phyloP scores from a whole-genome alignment of 345 rosid genomes.

The Melaleuca alternifolia region DNA sequence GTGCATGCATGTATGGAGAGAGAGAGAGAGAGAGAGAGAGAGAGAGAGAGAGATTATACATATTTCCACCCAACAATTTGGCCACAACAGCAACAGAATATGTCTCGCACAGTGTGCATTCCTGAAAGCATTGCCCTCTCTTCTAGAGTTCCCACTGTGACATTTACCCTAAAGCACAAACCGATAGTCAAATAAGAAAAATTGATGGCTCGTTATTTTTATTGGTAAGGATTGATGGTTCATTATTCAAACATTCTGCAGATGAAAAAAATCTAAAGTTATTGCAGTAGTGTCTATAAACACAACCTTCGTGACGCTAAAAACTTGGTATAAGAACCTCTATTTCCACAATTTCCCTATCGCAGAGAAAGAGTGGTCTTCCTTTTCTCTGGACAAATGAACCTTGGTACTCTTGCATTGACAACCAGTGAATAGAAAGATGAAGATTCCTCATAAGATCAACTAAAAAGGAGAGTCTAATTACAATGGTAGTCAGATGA shows the following conservation, averaged over 20 bases:
- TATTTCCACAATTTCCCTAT: background rate
- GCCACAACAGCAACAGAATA: slow-evolving; percentile 85
- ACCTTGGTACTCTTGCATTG: background rate
- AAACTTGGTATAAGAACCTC: background rate
- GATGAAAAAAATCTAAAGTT: background rate
- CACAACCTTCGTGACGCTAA: background rate
- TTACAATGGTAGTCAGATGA: background rate
- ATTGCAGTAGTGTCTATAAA: background rate
- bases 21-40: background rate
- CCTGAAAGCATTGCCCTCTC: slow-evolving; percentile 81
- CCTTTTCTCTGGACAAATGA: background rate
- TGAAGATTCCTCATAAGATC: background rate
- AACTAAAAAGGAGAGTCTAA: background rate
- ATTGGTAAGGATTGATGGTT: background rate
- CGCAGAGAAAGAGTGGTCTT: background rate
- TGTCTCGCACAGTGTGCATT: slow-evolving; percentile 73
- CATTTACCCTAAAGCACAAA: slow-evolving; percentile 53
- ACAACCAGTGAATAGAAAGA: background rate
- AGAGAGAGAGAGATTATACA: slow-evolving; percentile 22
- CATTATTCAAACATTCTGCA: background rate
- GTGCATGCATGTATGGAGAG: background rate
- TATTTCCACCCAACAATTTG: slow-evolving; percentile 95
- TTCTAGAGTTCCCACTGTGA: slow-evolving; percentile 51
- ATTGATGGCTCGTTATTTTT: background rate
- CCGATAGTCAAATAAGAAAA: background rate